A percentile compares a stretch with the other conserved stretches of the same genome.
These are phyloP conservation scores for Volutella citrinella DNA, from an alignment of 2,329 filamentous ascomycete species.

Conservation along the genomic window DNA sequence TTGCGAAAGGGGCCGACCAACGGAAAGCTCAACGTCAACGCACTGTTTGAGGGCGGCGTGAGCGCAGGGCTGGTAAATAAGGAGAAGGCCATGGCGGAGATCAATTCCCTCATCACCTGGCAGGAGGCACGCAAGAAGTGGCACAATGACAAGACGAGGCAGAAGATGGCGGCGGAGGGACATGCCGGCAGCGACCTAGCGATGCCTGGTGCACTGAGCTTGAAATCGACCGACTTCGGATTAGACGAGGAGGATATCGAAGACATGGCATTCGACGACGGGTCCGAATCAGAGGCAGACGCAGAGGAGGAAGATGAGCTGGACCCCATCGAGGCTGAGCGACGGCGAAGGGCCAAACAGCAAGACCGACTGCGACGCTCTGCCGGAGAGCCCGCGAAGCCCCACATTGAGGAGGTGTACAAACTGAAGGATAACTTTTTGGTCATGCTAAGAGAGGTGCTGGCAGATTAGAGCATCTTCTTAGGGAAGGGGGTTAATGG, in stretches of 20 bases:
- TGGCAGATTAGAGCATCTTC: conserved; percentile 59
- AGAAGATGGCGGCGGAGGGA: conserved; percentile 94
- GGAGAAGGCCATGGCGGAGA: conserved; percentile 70
- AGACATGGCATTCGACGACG: conserved; percentile 79
- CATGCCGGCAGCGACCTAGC: conserved; percentile 45
- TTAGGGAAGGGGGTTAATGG: conserved; percentile 8
- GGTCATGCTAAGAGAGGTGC: conserved; percentile 74
- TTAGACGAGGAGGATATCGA: conserved; percentile 82
- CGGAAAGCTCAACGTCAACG: conserved; percentile 91
- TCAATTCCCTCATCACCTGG: conserved; percentile 85
- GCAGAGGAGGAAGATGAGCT: conserved; percentile 74
- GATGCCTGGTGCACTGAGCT: conserved; percentile 54
- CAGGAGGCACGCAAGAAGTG: conserved; percentile 95
- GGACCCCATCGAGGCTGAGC: conserved; percentile 85
- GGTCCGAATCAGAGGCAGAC: conserved; percentile 62
- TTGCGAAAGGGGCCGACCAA: conserved; percentile 81
- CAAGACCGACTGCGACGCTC: conserved; percentile 77
- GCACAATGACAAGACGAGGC: conserved; percentile 95
- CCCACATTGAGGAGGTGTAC: conserved; percentile 71
- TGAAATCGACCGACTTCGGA: conserved; percentile 85
- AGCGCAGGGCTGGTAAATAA: conserved; percentile 67
- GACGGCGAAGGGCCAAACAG: conserved; percentile 70
- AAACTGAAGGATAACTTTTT: conserved; percentile 79
- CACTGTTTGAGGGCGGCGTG: conserved; percentile 78
- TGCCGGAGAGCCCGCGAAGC: conserved; percentile 83